Base-by-base conservation (phyloP, 148 eudicot genomes). In the Suaeda aralocaspica region DNA sequence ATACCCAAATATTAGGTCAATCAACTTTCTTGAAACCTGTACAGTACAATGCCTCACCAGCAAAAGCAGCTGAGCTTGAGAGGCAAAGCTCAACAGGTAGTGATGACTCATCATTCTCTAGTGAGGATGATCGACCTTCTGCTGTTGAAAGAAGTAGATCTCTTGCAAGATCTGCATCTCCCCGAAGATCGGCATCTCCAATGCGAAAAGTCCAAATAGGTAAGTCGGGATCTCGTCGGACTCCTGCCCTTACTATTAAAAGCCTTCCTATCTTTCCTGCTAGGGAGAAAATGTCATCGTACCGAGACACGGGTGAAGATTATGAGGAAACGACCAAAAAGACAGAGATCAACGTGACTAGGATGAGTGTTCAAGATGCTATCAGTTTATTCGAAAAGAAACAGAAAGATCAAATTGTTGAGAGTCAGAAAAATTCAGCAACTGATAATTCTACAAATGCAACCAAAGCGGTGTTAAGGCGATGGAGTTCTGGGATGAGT, bases 121-220 rank as follows among this genome's bases (percentile, higher is more conserved):
- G 95, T 63, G 92, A 82, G 80, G 92, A 87, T 74, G 90, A 89
- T 64, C 84, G 68, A 66, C 90, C 85, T 51, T 69, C 86, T 34
- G 83, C 74, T 59, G 93, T 71, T 56, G 97, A 91, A 85, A 89
- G 99, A 80, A 91, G 99, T 68, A 81, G 99, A 69, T 60, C 92
- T 34, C 79, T 86, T 24, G 59, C 69, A 68, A 82, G 99, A 82
- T 84, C 88, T 69, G 96, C 96, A 59, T 81, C 99, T 36, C 99
- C 99, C 28, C 88, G 97, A 85, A 83, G 99, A 76, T 91, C 99
- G 50, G 97, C 99, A 50, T 94, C 99, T 73, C 97, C 99, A 16
- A 89, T 94, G 97, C 76, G 99, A 53, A 87, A 96, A 84, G 60
- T 94, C 44, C 97, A 94, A 83, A 87, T 94, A 44, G 99, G 99